Conservation (phyloP, 768 basidiomycete species). For the Hemileccinum rubropunctum region DNA sequence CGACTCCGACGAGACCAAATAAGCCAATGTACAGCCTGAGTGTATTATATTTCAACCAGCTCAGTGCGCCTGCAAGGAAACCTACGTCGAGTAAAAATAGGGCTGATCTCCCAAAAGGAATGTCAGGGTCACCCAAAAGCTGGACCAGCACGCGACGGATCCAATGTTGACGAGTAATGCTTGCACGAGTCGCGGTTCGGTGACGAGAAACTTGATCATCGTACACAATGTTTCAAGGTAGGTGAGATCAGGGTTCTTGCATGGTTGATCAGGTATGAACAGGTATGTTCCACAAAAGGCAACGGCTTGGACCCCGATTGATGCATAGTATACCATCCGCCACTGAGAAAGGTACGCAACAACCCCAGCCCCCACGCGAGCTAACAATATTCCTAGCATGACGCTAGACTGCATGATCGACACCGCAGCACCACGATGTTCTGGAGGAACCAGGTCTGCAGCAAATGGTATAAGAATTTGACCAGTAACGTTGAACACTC, state of each 20-base stretch:
- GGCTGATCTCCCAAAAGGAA: slow-evolving; percentile 40
- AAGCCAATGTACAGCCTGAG: slow-evolving; percentile 38
- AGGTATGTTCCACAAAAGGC: slow-evolving; percentile 30
- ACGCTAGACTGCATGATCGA: slow-evolving; percentile 29
- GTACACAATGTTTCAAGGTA: slow-evolving; percentile 35
- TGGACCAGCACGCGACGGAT: slow-evolving; percentile 28
- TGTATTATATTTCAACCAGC: not conserved
- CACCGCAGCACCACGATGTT: slow-evolving; percentile 19
- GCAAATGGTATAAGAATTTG: slow-evolving; percentile 41
- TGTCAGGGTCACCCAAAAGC: slow-evolving; percentile 40
- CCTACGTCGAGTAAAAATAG: slow-evolving; percentile 35
- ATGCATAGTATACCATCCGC: slow-evolving; percentile 41
- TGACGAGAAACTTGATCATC: slow-evolving; percentile 40
- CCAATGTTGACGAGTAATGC: slow-evolving; percentile 20
- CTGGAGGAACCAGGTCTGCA: slow-evolving; percentile 40
- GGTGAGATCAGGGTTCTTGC: slow-evolving; percentile 33
- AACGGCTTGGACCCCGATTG: slow-evolving; percentile 32
- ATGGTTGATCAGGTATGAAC: slow-evolving; percentile 41
- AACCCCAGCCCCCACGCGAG: slow-evolving; percentile 35
- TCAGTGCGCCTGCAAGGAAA: not conserved
- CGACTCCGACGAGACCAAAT: slow-evolving; percentile 46
- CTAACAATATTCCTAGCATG: slow-evolving; percentile 26
- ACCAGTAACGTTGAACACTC: slow-evolving; percentile 38
- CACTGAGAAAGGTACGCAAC: slow-evolving; percentile 39
- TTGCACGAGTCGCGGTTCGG: slow-evolving; percentile 41